These are phyloP conservation scores for Phytophthora hybrid DNA, from an alignment of 352 stramenopile species.

Conservation along the genomic window DNA sequence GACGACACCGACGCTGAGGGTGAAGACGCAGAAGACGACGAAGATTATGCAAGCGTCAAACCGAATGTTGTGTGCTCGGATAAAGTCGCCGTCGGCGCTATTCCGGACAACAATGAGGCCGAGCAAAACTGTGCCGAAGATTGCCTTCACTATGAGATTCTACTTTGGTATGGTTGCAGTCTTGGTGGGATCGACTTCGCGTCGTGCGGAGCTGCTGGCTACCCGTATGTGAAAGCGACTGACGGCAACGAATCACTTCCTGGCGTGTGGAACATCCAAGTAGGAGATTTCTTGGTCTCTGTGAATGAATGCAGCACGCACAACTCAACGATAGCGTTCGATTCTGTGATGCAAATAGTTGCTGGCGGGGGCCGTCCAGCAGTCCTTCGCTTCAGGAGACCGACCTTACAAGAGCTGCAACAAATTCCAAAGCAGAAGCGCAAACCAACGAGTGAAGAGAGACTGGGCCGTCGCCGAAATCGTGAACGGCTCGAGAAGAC, in stretches of 20 bases:
- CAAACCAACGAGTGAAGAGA: constrained; percentile 30
- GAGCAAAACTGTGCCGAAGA: background rate
- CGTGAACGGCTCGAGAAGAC: constrained; percentile 59
- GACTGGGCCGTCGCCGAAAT: constrained; percentile 28
- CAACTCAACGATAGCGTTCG: constrained; percentile 42
- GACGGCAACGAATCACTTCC: constrained; percentile 64
- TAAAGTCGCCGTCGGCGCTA: background rate
- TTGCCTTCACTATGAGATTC: constrained; percentile 53
- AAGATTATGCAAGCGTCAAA: background rate
- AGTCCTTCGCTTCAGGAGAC: constrained; percentile 60
- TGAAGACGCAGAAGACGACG: constrained; percentile 9
- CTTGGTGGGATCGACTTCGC: constrained; percentile 53
- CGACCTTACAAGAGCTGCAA: constrained; percentile 46
- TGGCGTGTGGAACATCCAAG: constrained; percentile 68
- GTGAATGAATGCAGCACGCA: constrained; percentile 59
- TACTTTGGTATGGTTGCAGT: constrained; percentile 58
- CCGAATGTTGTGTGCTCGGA: background rate
- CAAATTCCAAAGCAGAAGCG: constrained; percentile 24
- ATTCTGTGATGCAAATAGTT: constrained; percentile 52
- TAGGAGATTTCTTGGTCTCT: constrained; percentile 58
- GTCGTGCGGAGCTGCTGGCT: constrained; percentile 44
- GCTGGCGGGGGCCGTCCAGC: constrained; percentile 57
- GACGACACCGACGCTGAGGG: constrained; percentile 1
- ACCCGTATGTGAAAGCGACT: constrained; percentile 49
- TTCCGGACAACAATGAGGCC: constrained; percentile 1